A percentile compares a stretch with the other conserved stretches of the same genome.
Conservation (phyloP, 2,329 filamentous ascomycete species). For the Trichoderma cornu-damae region DNA sequence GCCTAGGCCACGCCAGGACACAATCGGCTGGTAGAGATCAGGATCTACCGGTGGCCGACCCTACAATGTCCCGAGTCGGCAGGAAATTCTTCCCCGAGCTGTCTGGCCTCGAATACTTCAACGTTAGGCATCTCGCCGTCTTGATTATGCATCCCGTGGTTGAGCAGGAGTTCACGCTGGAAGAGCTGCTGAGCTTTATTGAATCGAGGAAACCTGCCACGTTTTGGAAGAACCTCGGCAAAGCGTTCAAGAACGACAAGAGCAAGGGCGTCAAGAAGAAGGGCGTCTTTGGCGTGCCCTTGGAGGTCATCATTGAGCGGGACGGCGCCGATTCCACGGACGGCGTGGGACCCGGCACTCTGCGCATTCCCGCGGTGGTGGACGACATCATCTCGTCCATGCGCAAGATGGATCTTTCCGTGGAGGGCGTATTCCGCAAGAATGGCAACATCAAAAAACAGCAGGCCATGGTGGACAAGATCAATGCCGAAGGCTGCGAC, state of each 20-base stretch:
- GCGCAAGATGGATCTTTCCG: constrained; percentile 98
- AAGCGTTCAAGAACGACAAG: constrained; percentile 86
- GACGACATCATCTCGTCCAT: constrained; percentile 92
- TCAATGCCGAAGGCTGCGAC: constrained; percentile 81
- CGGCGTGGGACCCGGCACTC: constrained; percentile 83
- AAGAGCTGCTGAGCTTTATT: constrained; percentile 87
- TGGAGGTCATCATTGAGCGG: constrained; percentile 84
- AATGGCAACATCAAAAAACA: constrained; percentile 97
- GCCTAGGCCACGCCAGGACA: constrained; percentile 63
- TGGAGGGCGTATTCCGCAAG: constrained; percentile 97
- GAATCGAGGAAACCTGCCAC: constrained; percentile 84
- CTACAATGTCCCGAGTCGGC: constrained; percentile 48
- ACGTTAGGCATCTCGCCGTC: constrained; percentile 90
- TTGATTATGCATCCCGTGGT: constrained; percentile 91
- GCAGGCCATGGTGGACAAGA: constrained; percentile 76
- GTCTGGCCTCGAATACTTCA: constrained; percentile 93
- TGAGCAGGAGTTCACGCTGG: constrained; percentile 84
- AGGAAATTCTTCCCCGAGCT: constrained; percentile 95
- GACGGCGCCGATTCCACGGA: constrained; percentile 98
- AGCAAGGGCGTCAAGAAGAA: constrained; percentile 79
- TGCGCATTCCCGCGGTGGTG: constrained; percentile 89
- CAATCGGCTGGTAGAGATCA: constrained; percentile 50
- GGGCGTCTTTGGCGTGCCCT: constrained; percentile 83
- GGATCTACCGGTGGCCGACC: constrained; percentile 48
- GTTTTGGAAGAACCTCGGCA: constrained; percentile 98